phyloP scores from a whole-genome alignment of 164 flowering plant species.

The Nelumbo lutea region DNA sequence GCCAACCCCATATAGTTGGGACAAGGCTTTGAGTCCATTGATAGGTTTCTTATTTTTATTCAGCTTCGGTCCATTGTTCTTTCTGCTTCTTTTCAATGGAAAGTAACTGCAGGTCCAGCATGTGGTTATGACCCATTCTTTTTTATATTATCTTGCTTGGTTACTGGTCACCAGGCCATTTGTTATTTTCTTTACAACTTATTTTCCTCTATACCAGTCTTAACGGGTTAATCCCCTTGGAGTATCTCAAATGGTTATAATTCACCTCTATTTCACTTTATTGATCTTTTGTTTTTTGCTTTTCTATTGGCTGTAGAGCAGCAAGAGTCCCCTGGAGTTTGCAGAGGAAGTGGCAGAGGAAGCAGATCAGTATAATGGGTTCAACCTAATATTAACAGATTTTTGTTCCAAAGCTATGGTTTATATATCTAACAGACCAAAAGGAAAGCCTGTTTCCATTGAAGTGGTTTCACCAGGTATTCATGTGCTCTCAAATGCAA shows the following conservation, averaged over 20 bases:
- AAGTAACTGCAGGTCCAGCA: no score
- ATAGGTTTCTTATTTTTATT: no score
- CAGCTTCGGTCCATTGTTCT: no score
- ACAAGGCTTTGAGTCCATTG: no score
- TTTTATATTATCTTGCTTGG: not conserved
- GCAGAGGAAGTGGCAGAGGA: constrained; percentile 40
- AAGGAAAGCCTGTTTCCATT: constrained; percentile 27
- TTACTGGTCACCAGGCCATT: not conserved
- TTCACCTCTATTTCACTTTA: not conserved
- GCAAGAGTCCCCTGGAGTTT: constrained; percentile 46
- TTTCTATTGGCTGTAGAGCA: constrained; percentile 27
- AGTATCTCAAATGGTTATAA: no score
- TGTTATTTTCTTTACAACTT: not conserved
- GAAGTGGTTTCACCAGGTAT: constrained; percentile 53
- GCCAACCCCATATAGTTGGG: no score
- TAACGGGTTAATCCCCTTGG: no score
- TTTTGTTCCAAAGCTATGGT: constrained; percentile 43
- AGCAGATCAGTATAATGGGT: constrained; percentile 51
- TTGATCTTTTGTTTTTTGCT: not conserved
- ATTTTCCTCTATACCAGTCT: not conserved
- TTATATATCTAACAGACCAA: constrained; percentile 54
- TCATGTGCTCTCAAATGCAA: constrained; percentile 61
- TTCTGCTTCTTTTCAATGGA: no score
- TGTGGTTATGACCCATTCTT: no score
- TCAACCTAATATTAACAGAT: constrained; percentile 53